These are phyloP conservation scores for Alloascoidea africana DNA, from an alignment of 805 yeast species.

Conservation along the genomic window DNA sequence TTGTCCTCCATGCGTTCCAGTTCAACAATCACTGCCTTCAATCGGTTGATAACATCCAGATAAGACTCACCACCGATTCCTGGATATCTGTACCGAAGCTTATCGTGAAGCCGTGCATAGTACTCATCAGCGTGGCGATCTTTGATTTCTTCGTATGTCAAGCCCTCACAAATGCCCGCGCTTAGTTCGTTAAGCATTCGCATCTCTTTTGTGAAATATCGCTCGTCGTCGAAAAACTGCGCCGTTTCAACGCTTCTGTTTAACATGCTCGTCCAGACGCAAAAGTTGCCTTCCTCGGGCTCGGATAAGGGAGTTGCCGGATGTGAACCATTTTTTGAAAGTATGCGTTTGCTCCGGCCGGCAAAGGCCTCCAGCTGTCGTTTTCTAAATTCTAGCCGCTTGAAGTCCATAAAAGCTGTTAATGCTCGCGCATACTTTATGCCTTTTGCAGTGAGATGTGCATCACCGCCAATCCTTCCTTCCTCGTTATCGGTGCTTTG, in stretches of 20 bases:
- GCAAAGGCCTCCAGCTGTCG: conserved; percentile 42
- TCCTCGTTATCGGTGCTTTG: conserved; percentile 73
- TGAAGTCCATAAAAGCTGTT: conserved; percentile 55
- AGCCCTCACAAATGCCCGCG: conserved; percentile 84
- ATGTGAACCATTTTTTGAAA: conserved; percentile 3
- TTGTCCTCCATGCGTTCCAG: conserved; percentile 86
- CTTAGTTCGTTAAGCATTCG: conserved; percentile 88
- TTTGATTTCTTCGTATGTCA: conserved; percentile 84
- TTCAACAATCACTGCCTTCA: conserved; percentile 83
- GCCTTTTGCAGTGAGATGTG: conserved; percentile 70
- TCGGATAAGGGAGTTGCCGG: conserved; percentile 19
- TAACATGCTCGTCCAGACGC: conserved; percentile 90
- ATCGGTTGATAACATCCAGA: conserved; percentile 79
- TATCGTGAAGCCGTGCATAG: conserved; percentile 57
- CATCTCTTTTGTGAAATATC: conserved; percentile 73
- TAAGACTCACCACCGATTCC: conserved; percentile 97
- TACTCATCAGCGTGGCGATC: conserved; percentile 62
- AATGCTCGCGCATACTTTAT: conserved; percentile 56
- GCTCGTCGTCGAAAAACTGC: conserved; percentile 53
- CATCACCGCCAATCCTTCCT: conserved; percentile 90
- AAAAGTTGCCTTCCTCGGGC: conserved; percentile 60
- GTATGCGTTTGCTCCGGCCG: conserved; percentile 7
- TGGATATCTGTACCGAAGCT: conserved; percentile 80
- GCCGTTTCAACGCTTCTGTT: conserved; percentile 69
- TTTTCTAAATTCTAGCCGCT: conserved; percentile 52